phyloP scores from a whole-genome alignment of 2,329 filamentous ascomycete genomes.

The Xylariaceae sp. region DNA sequence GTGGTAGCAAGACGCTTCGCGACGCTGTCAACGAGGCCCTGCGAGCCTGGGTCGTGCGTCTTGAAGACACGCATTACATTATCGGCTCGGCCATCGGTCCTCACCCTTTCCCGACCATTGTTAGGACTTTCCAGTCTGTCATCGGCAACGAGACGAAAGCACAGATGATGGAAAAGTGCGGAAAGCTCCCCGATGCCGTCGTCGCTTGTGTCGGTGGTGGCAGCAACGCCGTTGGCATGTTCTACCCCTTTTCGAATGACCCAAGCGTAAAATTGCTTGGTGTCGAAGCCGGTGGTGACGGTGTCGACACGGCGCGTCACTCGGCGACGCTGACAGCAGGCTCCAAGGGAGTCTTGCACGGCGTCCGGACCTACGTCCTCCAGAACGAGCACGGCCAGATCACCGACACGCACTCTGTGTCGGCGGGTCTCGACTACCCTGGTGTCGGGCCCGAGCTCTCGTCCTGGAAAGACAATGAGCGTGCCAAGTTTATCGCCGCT shows the following conservation, averaged over 20 bases:
- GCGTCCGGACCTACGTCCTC: conserved; percentile 93
- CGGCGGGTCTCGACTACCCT: conserved; percentile 94
- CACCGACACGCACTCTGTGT: conserved; percentile 92
- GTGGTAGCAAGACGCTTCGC: conserved; percentile 81
- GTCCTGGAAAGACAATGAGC: conserved; percentile 87
- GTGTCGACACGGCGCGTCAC: conserved; percentile 83
- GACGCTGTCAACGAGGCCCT: conserved; percentile 96
- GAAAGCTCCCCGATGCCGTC: conserved; percentile 92
- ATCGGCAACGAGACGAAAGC: conserved; percentile 94
- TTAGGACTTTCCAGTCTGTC: conserved; percentile 95
- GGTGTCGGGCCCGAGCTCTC: conserved; percentile 93
- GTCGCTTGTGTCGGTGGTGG: conserved; percentile 97
- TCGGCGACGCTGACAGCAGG: conserved; percentile 87
- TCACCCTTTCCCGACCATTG: conserved; percentile 97
- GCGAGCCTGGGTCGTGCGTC: conserved; percentile 89
- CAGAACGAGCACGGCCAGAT: conserved; percentile 95
- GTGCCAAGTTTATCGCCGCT: conserved; percentile 88
- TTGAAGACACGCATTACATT: conserved; percentile 96
- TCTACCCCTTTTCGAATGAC: conserved; percentile 93
- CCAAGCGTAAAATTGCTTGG: conserved; percentile 85
- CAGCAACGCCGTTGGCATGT: conserved; percentile 96
- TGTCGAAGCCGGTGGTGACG: conserved; percentile 94
- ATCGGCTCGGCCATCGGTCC: conserved; percentile 97
- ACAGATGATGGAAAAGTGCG: conserved; percentile 84
- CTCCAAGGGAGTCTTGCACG: conserved; percentile 91